A percentile compares a stretch with the other conserved stretches of the same genome.
phyloP scores from a whole-genome alignment of 2,329 filamentous ascomycete genomes.

The Ophiostoma piceae region DNA sequence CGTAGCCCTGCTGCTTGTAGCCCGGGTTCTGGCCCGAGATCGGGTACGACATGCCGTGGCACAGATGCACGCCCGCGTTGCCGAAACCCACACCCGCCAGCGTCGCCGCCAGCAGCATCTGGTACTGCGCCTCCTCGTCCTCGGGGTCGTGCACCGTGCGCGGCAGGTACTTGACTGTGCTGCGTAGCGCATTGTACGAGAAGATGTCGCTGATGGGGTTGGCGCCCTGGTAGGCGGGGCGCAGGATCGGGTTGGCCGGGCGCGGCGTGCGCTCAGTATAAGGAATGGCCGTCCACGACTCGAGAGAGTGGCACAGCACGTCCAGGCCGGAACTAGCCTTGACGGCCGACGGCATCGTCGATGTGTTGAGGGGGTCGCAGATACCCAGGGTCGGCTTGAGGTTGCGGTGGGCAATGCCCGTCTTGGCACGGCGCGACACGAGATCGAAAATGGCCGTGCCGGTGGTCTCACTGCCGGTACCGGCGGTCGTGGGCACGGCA shows the following conservation, averaged over 20 bases:
- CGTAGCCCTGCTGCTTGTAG: constrained; percentile 85
- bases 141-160: constrained; percentile 82
- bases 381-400: constrained; percentile 94
- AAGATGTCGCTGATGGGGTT: constrained; percentile 99
- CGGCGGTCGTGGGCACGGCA: constrained; percentile 78
- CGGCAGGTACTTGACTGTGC: constrained; percentile 87
- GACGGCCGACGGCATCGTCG: constrained; percentile 91
- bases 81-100: constrained; percentile 93
- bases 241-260: constrained; percentile 80
- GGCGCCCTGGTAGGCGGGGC: constrained; percentile 92
- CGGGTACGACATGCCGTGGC: constrained; percentile 88
- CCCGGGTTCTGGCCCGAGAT: constrained; percentile 89
- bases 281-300: constrained; percentile 97
- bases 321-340: constrained; percentile 89
- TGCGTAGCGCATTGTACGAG: constrained; percentile 74
- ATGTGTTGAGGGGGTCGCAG: constrained; percentile 78
- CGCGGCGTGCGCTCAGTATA: constrained; percentile 80
- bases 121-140: constrained; percentile 83
- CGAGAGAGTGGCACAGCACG: constrained; percentile 89
- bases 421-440: constrained; percentile 84
- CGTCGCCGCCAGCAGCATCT: constrained; percentile 94
- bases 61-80: constrained; percentile 88
- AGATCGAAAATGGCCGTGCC: constrained; percentile 98
- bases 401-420: constrained; percentile 89
- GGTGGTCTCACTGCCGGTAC: constrained; percentile 88